Base-by-base conservation (phyloP, 78 protist species). In the Chrysochromulina tobinii region DNA sequence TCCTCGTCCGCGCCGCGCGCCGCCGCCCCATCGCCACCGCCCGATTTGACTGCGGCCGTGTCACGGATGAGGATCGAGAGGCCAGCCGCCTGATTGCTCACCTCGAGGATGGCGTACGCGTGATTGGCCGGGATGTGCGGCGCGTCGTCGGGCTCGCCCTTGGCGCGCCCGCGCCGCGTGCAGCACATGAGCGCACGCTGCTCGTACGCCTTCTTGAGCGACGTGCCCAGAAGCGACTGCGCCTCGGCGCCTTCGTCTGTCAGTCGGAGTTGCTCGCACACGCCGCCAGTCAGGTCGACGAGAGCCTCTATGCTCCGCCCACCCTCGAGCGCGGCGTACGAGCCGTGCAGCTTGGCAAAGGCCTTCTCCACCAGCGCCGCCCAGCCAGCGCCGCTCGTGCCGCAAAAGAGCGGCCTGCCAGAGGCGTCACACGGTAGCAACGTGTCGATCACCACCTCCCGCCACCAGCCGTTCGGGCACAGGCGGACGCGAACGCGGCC, bases 271-370 rank as follows among this genome's bases (percentile, higher is more conserved):
- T 8, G 50, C 77, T 61, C 89, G 21, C 77, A 48, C 9, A 88
- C 59, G 38, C 92, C 92, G 54, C 92, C 92, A 1, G 92, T 89
- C 38, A 89, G 86, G 67, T 89, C 92, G 15, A 59, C 86, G 17
- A 89, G 81, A 55, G 92, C 92, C 15, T 21, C 84, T 0, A 27
- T 38, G 84, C 14, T 7, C 14, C 48, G 23, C 9, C 84, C 84
- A n/a, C 84, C 84, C 25, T 20, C 90, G 75, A 88, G 84, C 11
- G 72, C 89, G 21, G 3, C 77, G 72, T 90, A 93, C 14, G 88
- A 85, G 55, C 93, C 86, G 72, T 68, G 90, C 58, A 93, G 73
- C 59, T 93, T 88, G 51, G 94, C 94, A 61, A 89, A 93, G 18
- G 94, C 94, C 79, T 69, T 69, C 8, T 93, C 95, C 18, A 93